These are phyloP conservation scores for Nissolia schottii DNA, from an alignment of 306 rosid genomes.

Conservation along the genomic window DNA sequence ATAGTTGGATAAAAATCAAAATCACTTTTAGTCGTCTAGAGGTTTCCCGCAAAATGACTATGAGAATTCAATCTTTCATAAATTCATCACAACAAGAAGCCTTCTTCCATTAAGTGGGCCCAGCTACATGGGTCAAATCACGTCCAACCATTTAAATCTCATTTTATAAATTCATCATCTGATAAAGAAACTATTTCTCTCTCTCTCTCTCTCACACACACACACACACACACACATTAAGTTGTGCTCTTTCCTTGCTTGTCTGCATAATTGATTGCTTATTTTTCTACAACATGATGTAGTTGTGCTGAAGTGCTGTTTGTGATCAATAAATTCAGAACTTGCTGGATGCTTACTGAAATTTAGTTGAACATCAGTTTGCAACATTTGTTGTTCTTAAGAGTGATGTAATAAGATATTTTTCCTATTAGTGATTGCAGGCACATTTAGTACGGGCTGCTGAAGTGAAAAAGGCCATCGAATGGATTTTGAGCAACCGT, in stretches of 20 bases:
- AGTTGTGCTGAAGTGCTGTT: not conserved
- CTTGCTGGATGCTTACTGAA: not conserved
- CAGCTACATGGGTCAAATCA: not conserved
- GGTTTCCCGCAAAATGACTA: not conserved
- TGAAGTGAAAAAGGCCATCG: slow-evolving; percentile 92
- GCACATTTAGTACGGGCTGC: slow-evolving; percentile 97
- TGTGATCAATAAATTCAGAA: not conserved
- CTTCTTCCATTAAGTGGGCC: not conserved
- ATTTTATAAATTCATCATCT: not conserved
- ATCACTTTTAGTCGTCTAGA: not conserved
- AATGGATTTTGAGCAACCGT: slow-evolving; percentile 89
- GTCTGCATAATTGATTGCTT: not conserved
- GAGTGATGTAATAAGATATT: slow-evolving; percentile 70
- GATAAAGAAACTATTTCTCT: not conserved
- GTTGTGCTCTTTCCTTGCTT: not conserved
- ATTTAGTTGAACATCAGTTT: not conserved
- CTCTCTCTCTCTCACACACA: not conserved
- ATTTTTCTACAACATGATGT: not conserved
- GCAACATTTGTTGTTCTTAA: slow-evolving; percentile 29
- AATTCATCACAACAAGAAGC: not conserved
- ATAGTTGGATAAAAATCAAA: not conserved
- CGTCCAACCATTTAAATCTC: not conserved
- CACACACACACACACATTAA: too few species aligned
- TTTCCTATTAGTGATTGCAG: slow-evolving; percentile 98
- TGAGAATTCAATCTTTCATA: not conserved